These are phyloP conservation scores for Fusarium beomiforme DNA, from an alignment of 2,329 filamentous ascomycete species.

Conservation along the genomic window DNA sequence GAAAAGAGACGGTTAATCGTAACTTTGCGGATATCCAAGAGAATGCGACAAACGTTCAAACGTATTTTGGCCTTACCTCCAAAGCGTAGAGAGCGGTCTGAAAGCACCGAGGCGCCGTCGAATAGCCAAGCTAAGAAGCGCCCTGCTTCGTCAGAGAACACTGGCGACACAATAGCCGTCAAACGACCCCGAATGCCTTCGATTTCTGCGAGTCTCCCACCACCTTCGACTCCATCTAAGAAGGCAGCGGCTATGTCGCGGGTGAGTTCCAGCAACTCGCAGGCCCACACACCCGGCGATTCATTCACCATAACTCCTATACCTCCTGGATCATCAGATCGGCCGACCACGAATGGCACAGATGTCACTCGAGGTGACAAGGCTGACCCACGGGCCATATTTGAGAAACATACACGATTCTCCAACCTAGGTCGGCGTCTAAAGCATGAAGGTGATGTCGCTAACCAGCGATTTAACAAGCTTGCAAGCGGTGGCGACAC, in stretches of 20 bases:
- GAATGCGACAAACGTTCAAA: slow-evolving; percentile 55
- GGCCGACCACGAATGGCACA: slow-evolving; percentile 46
- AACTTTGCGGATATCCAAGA: slow-evolving; percentile 60
- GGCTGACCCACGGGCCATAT: slow-evolving; percentile 43
- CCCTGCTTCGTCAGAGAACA: slow-evolving; percentile 52
- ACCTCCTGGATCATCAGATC: slow-evolving; percentile 41
- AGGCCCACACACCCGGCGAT: slow-evolving; percentile 62
- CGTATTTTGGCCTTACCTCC: slow-evolving; percentile 58
- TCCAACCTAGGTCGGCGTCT: slow-evolving; percentile 58
- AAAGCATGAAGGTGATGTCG: slow-evolving; percentile 64
- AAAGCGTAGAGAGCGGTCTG: slow-evolving; percentile 47
- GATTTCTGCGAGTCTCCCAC: slow-evolving; percentile 45
- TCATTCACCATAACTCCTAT: slow-evolving; percentile 48
- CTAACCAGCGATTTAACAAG: slow-evolving; percentile 47
- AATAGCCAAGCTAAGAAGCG: slow-evolving; percentile 58
- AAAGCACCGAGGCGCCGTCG: slow-evolving; percentile 53
- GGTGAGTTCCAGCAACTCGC: slow-evolving; percentile 63
- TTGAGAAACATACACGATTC: slow-evolving; percentile 52
- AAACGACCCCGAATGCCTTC: slow-evolving; percentile 59
- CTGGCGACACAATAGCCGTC: slow-evolving; percentile 49
- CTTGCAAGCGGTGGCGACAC: slow-evolving; percentile 36
- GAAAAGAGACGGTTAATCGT: slow-evolving; percentile 52
- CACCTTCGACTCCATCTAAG: slow-evolving; percentile 63
- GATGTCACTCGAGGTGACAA: slow-evolving; percentile 42
- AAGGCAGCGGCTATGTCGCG: slow-evolving; percentile 63